phyloP scores from a whole-genome alignment of 495 filamentous ascomycete genomes.

The Elaphomyces granulatus region DNA sequence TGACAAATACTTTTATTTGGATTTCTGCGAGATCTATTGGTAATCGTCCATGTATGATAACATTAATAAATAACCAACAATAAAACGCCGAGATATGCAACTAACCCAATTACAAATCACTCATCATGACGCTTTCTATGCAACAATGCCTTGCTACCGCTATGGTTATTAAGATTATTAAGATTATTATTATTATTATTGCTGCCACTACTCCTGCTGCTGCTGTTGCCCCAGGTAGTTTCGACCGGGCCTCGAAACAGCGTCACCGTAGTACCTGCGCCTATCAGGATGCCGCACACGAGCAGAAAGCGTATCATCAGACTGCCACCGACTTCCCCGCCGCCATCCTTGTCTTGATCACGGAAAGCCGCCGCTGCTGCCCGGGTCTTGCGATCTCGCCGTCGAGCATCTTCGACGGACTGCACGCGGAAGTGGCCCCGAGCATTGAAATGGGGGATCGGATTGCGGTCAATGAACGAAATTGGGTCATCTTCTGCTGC shows the following conservation, averaged over 20 bases:
- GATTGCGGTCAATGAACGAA: slow-evolving; percentile 33
- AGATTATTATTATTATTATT: too few species aligned
- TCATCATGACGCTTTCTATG: too few species aligned
- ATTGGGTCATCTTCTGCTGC: slow-evolving; percentile 25
- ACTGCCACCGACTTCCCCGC: slow-evolving; percentile 14
- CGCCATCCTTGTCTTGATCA: slow-evolving; percentile 18
- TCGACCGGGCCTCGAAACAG: slow-evolving; percentile 9
- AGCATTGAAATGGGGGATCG: slow-evolving; percentile 50
- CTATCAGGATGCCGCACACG: slow-evolving; percentile 24
- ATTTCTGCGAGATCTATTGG: too few species aligned
- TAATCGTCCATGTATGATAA: too few species aligned
- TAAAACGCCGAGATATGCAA: too few species aligned
- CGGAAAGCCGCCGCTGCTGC: slow-evolving; percentile 13
- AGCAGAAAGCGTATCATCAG: slow-evolving; percentile 33
- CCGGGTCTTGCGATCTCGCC: slow-evolving; percentile 22
- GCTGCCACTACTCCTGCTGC: too few species aligned
- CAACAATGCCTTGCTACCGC: too few species aligned
- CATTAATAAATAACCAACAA: too few species aligned
- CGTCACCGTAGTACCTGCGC: slow-evolving; percentile 13
- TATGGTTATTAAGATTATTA: too few species aligned
- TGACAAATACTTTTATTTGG: too few species aligned
- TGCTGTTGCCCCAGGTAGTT: too few species aligned
- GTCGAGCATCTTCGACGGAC: slow-evolving; percentile 43
- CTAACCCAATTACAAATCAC: too few species aligned
- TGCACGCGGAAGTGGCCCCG: slow-evolving; percentile 55